Conservation (phyloP, 805 yeast genomes). For the Saccharomycopsis guyanensis region DNA sequence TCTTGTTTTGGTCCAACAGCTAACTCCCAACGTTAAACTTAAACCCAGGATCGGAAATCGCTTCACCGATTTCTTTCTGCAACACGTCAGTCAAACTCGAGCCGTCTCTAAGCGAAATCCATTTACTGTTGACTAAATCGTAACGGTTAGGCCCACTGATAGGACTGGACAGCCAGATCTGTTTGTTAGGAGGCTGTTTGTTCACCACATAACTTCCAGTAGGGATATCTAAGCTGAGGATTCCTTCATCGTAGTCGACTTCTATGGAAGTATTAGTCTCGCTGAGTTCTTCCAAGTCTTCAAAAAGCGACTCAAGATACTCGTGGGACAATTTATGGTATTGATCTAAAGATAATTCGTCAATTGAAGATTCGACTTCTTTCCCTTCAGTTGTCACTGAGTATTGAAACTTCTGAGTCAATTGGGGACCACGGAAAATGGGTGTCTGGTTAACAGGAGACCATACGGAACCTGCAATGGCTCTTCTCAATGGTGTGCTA, state of each 20-base stretch:
- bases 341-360: constrained; percentile 37
- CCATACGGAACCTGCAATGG: no score
- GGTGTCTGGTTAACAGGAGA: no score
- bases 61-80: constrained; percentile 39
- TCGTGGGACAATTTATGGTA: constrained; percentile 61
- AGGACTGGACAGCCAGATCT: constrained; percentile 93
- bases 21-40: background rate
- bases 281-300: constrained; percentile 57
- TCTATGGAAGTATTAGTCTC: constrained; percentile 52
- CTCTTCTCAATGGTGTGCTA: background rate
- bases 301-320: constrained; percentile 62
- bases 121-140: constrained; percentile 64
- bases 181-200: constrained; percentile 96
- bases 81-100: constrained; percentile 40
- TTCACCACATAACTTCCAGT: constrained; percentile 86
- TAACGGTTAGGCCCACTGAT: constrained; percentile 83
- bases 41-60: constrained; percentile 25
- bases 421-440: no score
- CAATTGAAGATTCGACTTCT: constrained; percentile 44
- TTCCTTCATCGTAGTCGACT: constrained; percentile 77
- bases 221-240: constrained; percentile 60
- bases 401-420: no score
- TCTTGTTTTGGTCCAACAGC: no score
- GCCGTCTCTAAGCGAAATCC: constrained; percentile 75
- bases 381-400: constrained; percentile 42